Conservation (phyloP, 441 rosid species). For the Adansonia gregorii region DNA sequence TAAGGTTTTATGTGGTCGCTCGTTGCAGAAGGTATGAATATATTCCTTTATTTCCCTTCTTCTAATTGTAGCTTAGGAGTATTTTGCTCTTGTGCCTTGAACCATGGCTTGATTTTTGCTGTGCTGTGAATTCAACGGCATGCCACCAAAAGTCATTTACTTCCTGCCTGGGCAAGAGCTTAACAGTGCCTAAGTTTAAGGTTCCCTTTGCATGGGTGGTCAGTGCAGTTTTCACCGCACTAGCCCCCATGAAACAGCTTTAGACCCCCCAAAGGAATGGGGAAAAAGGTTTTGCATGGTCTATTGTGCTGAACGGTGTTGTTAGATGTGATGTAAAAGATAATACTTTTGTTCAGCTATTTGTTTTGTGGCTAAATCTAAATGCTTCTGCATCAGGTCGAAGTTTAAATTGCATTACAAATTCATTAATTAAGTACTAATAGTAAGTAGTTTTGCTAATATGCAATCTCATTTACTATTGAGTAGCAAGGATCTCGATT, state of each 20-base stretch:
- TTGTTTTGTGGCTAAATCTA: neutral
- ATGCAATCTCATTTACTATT: slow-evolving; percentile 20
- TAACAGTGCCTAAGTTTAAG: neutral
- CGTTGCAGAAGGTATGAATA: slow-evolving; percentile 71
- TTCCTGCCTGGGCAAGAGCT: neutral
- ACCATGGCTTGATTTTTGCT: neutral
- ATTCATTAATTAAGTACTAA: slow-evolving; percentile 10
- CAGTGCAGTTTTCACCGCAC: neutral
- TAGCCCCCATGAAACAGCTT: neutral
- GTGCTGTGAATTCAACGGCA: neutral
- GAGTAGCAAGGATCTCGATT: slow-evolving; percentile 80
- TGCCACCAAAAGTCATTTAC: neutral
- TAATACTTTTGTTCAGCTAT: neutral
- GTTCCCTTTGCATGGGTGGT: neutral
- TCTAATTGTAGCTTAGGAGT: neutral
- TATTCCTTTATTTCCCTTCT: neutral
- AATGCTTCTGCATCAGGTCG: neutral
- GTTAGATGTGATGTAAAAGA: slow-evolving; percentile 2
- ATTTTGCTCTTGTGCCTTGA: slow-evolving; percentile 12
- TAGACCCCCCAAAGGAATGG: slow-evolving; percentile 5
- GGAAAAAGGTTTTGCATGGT: neutral
- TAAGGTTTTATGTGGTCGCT: slow-evolving; percentile 77
- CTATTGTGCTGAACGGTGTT: slow-evolving; percentile 5
- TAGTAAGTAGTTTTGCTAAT: slow-evolving; percentile 13
- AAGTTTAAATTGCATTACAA: slow-evolving; percentile 19